Base-by-base conservation (phyloP, 2,329 filamentous ascomycete genomes). In the Paracoccidioides brasiliensis region DNA sequence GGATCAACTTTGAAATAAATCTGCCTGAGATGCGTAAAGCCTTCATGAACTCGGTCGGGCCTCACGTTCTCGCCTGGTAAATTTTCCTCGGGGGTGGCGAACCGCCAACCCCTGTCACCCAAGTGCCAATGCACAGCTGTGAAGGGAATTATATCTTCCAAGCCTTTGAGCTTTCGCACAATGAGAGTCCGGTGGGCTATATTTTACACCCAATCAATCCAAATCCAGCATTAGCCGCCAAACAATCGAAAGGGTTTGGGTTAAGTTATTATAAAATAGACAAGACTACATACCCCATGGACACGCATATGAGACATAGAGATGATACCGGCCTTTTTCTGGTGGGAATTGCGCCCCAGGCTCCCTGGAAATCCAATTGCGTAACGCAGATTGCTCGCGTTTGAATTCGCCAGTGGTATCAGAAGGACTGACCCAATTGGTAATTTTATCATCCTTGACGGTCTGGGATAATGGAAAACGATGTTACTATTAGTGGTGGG, bases 41-140 rank as follows among this genome's bases (percentile, higher is more conserved):
- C 81, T 78, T 64, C 83, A 64, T 56, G 87, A 81, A 73, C 82
- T 78, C 51, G 85, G 57, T 72, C 82, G 32, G 64, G 76, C 57
- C 59, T 73, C 57, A 70, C 75, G 67, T 76, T 80, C 61, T 78
- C 78, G 32, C 80, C 80, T 0, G 80, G 74, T 2, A 81, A 57
- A 0, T 78, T 70, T 59, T 86, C 84, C 22, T 83, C 80, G 1
- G 79, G 56, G 0, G 82, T 86, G 4, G 80, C 80, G 70, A 96
- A 96, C 52, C 88, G 85, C 90, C 90, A 96, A 59, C 90, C 84
- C 83, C 74, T 82, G 66, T 74, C 83, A 58, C 63, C 82, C 75
- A 97, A 82, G 64, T 95, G 85, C 91, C 90, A 97, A 72, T 96
- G 90, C 54, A 96, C 90, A n/a, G 81, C 82, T 0, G 88, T 93